Percentiles rank a stretch among this genome's conserved stretches.
These are phyloP conservation scores for Pisolithus thermaeus DNA, from an alignment of 1,284 basidiomycete species.

Conservation along the genomic window DNA sequence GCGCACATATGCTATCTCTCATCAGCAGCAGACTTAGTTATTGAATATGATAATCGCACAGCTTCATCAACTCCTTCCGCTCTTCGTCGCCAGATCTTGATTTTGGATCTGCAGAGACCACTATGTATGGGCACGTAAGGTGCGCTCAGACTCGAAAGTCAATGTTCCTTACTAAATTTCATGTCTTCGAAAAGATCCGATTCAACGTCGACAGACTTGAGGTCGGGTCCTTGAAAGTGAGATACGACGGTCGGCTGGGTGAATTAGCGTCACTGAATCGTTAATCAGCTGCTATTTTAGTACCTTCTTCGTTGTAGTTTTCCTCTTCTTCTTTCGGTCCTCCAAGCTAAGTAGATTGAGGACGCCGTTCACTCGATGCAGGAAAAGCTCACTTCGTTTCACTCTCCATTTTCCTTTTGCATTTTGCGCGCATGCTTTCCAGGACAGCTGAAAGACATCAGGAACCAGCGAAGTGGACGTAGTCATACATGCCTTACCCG, in stretches of 20 bases:
- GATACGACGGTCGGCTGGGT: slow-evolving; percentile 55
- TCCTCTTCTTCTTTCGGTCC: slow-evolving; percentile 57
- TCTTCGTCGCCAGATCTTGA: slow-evolving; percentile 64
- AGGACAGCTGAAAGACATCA: slow-evolving; percentile 36
- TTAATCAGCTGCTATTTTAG: not conserved
- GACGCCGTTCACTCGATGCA: not conserved
- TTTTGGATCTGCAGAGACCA: slow-evolving; percentile 74
- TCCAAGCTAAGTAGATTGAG: slow-evolving; percentile 35
- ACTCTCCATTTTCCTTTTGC: slow-evolving; percentile 67
- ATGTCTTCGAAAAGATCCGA: slow-evolving; percentile 66
- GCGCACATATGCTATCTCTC: slow-evolving; percentile 55
- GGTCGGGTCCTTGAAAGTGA: slow-evolving; percentile 57
- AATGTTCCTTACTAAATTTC: slow-evolving; percentile 63
- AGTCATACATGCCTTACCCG: slow-evolving; percentile 37
- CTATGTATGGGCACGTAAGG: slow-evolving; percentile 32
- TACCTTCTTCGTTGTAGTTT: slow-evolving; percentile 51
- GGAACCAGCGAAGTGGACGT: not conserved
- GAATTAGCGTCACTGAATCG: not conserved
- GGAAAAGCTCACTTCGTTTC: slow-evolving; percentile 41
- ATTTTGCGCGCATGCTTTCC: slow-evolving; percentile 53
- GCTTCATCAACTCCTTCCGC: slow-evolving; percentile 55
- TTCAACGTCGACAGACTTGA: slow-evolving; percentile 53
- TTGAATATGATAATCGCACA: slow-evolving; percentile 37
- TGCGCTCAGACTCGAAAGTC: not conserved
- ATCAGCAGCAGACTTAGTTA: slow-evolving; percentile 7